Evolutionary conservation across 495 filamentous ascomycete species (phyloP).

Genomic region (Lepraria neglecta): DNA sequence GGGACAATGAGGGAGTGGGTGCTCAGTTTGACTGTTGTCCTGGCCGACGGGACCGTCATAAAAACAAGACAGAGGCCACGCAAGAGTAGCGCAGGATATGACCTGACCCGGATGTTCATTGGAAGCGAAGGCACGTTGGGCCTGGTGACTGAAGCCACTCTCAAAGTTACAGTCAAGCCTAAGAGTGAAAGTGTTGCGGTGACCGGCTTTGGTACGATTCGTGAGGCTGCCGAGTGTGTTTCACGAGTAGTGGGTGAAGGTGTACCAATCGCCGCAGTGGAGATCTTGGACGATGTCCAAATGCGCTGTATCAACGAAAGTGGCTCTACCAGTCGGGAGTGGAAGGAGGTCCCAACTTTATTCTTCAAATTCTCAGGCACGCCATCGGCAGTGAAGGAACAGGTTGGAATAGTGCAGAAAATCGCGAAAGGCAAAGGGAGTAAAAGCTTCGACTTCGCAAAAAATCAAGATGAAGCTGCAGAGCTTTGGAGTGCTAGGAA

Average conservation of each 20-base stretch:
- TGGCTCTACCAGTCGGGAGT: conserved; percentile 59
- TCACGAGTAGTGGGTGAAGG: conserved; percentile 64
- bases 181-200: conserved; percentile 70
- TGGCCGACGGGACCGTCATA: conserved; percentile 71
- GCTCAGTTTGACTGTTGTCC: conserved; percentile 69
- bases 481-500: conserved; percentile 72
- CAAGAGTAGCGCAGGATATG: conserved; percentile 77
- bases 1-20: conserved; percentile 89
- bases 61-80: conserved; percentile 68
- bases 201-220: conserved; percentile 65
- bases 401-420: conserved; percentile 57
- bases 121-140: conserved; percentile 76
- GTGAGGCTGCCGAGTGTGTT: conserved; percentile 64
- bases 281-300: conserved; percentile 78
- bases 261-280: conserved; percentile 70
- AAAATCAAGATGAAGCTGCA: conserved; percentile 58
- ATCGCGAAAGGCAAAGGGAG: conserved; percentile 56
- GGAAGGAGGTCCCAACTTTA: conserved; percentile 71
- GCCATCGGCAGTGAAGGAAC: conserved; percentile 59
- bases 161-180: conserved; percentile 69
- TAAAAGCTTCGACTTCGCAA: conserved; percentile 65
- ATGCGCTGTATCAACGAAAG: conserved; percentile 72
- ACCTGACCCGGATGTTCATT: conserved; percentile 69
- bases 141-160: conserved; percentile 66
- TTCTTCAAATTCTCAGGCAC: conserved; percentile 84